phyloP scores from a whole-genome alignment of 23 red algal genomes.

The Cyanidiococcus yangmingshanensis region DNA sequence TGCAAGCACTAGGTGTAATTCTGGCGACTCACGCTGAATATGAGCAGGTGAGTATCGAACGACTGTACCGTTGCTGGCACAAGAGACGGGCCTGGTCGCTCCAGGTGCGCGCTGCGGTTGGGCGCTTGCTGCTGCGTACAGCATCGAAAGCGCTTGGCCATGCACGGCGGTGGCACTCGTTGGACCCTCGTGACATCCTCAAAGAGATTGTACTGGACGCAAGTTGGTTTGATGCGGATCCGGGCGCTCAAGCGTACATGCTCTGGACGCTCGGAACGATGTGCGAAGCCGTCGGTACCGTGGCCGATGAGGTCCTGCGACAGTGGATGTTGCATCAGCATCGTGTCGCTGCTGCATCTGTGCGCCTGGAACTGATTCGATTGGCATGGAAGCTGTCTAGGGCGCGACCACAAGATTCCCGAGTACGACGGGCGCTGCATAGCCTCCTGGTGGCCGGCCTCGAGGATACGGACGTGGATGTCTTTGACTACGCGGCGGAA shows the following conservation, averaged over 20 bases:
- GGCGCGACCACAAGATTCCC: background rate
- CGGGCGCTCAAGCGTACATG: background rate
- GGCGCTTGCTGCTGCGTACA: background rate
- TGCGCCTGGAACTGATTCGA: slow-evolving; percentile 2
- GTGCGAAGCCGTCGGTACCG: background rate
- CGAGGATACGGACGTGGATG: slow-evolving; percentile 9
- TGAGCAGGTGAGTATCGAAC: background rate
- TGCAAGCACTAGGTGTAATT: background rate
- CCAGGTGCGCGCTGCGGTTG: background rate
- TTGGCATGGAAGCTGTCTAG: background rate
- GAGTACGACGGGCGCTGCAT: background rate
- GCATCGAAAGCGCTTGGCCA: background rate
- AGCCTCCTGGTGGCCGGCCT: background rate
- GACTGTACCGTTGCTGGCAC: background rate
- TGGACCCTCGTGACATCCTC: background rate
- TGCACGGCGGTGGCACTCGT: background rate
- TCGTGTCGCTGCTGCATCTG: background rate
- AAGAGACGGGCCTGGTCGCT: background rate
- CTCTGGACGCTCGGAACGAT: background rate
- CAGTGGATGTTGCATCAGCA: background rate
- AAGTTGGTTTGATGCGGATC: background rate
- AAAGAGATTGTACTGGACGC: background rate
- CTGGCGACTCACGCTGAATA: background rate
- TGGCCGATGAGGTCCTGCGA: slow-evolving; percentile 13
- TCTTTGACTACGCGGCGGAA: background rate